phyloP scores from a whole-genome alignment of 495 filamentous ascomycete species.

The Pyrenopolyporus hunteri region DNA sequence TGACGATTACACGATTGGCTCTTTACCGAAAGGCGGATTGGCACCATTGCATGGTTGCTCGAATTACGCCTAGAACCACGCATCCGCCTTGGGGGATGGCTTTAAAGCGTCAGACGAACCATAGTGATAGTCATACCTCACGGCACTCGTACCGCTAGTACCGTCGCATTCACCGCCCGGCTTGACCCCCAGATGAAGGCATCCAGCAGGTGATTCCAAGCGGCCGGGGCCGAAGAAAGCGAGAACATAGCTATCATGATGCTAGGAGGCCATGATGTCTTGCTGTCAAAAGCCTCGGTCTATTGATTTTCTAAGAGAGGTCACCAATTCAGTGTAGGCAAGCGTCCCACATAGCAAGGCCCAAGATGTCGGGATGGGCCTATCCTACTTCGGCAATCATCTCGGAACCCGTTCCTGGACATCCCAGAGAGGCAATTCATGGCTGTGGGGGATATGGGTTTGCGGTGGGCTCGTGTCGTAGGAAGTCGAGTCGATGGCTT shows the following conservation, averaged over 20 bases:
- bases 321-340: slow-evolving; percentile 12
- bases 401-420: slow-evolving; percentile 29
- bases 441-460: slow-evolving; percentile 24
- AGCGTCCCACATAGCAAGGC: slow-evolving; percentile 18
- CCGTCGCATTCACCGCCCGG: slow-evolving; percentile 79
- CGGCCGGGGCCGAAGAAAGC: background rate
- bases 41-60: slow-evolving; percentile 68
- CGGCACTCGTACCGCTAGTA: slow-evolving; percentile 59
- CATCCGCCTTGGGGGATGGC: slow-evolving; percentile 72
- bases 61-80: slow-evolving; percentile 76
- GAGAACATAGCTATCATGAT: slow-evolving; percentile 9
- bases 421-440: slow-evolving; percentile 38
- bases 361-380: slow-evolving; percentile 19
- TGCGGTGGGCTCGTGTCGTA: slow-evolving; percentile 20
- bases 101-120: slow-evolving; percentile 52
- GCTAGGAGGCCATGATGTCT: slow-evolving; percentile 11
- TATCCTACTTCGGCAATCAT: slow-evolving; percentile 32
- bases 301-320: slow-evolving; percentile 5
- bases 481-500: slow-evolving; percentile 3
- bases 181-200: slow-evolving; percentile 74
- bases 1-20: background rate
- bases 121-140: slow-evolving; percentile 69
- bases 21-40: slow-evolving; percentile 52
- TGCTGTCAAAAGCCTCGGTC: background rate
- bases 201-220: slow-evolving; percentile 56